Evolutionary conservation across 2,329 filamentous ascomycete genomes (phyloP).

Genomic region (Alternaria triticina): DNA sequence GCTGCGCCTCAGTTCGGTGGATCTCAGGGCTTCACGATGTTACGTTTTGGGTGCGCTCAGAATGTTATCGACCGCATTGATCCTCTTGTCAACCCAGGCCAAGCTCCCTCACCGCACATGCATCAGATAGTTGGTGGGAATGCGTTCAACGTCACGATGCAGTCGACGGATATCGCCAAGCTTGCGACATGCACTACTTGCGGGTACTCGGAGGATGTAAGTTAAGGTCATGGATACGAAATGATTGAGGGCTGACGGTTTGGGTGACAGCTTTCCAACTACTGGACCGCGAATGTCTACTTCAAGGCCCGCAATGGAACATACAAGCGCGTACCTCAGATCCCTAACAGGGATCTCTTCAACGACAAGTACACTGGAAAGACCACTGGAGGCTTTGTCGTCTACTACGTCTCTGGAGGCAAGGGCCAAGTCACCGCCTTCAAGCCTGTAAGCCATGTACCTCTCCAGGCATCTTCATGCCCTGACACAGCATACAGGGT

Average conservation of each 20-base stretch:
- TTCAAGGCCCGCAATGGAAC: constrained; percentile 43
- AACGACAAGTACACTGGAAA: constrained; percentile 39
- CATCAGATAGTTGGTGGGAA: constrained; percentile 54
- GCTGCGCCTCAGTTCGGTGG: constrained; percentile 30
- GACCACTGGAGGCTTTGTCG: constrained; percentile 52
- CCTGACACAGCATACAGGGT: constrained; percentile 33
- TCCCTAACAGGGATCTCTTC: constrained; percentile 45
- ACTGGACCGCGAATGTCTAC: constrained; percentile 45
- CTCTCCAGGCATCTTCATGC: rapidly evolving
- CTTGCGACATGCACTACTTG: constrained; percentile 52
- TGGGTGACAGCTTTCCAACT: constrained; percentile 23
- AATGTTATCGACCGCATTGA: constrained; percentile 42
- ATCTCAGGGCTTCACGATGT: constrained; percentile 30
- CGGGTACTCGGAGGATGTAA: constrained; percentile 29
- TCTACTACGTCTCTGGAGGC: constrained; percentile 56
- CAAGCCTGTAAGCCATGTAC: constrained; percentile 26
- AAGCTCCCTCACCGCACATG: constrained; percentile 42
- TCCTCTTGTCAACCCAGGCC: constrained; percentile 47
- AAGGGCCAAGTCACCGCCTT: constrained; percentile 53
- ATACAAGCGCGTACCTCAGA: constrained; percentile 40
- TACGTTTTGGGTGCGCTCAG: constrained; percentile 43
- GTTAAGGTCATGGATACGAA: background rate
- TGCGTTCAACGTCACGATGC: constrained; percentile 56
- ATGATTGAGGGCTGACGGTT: background rate
- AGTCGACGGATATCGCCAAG: constrained; percentile 35